Evolutionary conservation across 352 stramenopile genomes (phyloP).

Genomic region (Phytophthora syringae): DNA sequence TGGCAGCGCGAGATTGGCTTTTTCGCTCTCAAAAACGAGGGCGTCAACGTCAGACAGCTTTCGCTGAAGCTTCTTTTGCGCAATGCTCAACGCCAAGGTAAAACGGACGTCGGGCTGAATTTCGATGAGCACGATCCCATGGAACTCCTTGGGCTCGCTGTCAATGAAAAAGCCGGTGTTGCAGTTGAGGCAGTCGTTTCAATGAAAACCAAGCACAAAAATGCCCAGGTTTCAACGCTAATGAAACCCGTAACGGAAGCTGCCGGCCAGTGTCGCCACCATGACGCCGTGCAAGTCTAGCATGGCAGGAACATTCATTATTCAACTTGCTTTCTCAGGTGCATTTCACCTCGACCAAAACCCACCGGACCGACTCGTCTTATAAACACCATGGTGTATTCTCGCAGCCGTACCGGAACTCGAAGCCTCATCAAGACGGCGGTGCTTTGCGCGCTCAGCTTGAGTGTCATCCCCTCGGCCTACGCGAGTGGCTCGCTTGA

Average conservation of each 20-base stretch:
- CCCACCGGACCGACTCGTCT: conserved; percentile 1
- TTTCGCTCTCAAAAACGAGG: conserved; percentile 9
- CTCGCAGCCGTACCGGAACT: conserved; percentile 21
- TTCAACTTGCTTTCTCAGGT: conserved; percentile 29
- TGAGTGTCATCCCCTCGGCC: conserved; percentile 20
- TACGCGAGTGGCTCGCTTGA: conserved; percentile 3
- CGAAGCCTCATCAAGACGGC: conserved; percentile 31
- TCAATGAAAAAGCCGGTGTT: conserved; percentile 21
- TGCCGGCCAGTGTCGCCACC: conserved; percentile 5
- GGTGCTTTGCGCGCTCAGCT: conserved; percentile 32
- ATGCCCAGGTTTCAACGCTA: conserved; percentile 16
- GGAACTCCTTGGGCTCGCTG: conserved; percentile 9
- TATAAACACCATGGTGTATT: conserved; percentile 36
- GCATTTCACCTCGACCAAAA: conserved; percentile 21
- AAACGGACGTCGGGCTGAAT: conserved; percentile 12
- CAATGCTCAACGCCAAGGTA: not conserved
- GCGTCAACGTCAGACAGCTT: not conserved
- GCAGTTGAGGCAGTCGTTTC: conserved; percentile 17
- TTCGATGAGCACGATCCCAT: conserved; percentile 15
- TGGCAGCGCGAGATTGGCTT: too few species aligned
- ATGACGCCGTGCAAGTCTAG: not conserved
- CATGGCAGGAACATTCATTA: conserved; percentile 16
- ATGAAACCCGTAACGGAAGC: conserved; percentile 29
- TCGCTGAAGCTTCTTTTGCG: conserved; percentile 19
- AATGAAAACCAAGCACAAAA: conserved; percentile 16